These are phyloP conservation scores for Rhynchosporium graminicola DNA, from an alignment of 2,329 filamentous ascomycete genomes.

Conservation along the genomic window DNA sequence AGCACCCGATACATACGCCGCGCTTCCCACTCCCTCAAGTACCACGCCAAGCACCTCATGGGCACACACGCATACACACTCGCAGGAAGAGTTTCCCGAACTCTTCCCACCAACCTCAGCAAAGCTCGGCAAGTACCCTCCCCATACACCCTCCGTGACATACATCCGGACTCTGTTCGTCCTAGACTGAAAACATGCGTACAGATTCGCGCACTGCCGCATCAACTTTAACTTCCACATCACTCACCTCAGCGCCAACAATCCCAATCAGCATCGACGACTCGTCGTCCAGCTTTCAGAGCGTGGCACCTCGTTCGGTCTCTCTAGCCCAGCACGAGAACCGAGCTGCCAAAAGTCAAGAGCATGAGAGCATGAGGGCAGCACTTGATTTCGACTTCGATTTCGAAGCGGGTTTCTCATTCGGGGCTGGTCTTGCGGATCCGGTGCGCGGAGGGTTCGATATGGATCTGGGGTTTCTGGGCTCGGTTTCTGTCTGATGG, in stretches of 20 bases:
- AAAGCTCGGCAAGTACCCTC: constrained; percentile 22
- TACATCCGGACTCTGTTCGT: constrained; percentile 19
- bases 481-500: too few relatives aligned
- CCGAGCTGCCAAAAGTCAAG: neutral
- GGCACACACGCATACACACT: neutral
- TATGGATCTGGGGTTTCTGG: too few relatives aligned
- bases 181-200: constrained; percentile 21
- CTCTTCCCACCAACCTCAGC: constrained; percentile 13
- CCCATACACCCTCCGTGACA: neutral
- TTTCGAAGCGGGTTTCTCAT: constrained; percentile 11
- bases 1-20: constrained; percentile 19
- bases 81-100: constrained; percentile 3
- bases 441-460: neutral
- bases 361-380: neutral
- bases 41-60: neutral
- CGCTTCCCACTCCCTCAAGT: neutral
- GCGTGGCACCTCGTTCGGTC: constrained; percentile 1
- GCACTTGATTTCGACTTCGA: constrained; percentile 21
- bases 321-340: neutral
- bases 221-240: too few relatives aligned
- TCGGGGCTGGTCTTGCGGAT: neutral
- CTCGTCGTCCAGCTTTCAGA: constrained; percentile 6
- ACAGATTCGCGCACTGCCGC: constrained; percentile 11
- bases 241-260: neutral
- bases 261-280: constrained; percentile 9